These are phyloP conservation scores for Aspergillus arachidicola DNA, from an alignment of 2,329 filamentous ascomycete species.

Conservation along the genomic window DNA sequence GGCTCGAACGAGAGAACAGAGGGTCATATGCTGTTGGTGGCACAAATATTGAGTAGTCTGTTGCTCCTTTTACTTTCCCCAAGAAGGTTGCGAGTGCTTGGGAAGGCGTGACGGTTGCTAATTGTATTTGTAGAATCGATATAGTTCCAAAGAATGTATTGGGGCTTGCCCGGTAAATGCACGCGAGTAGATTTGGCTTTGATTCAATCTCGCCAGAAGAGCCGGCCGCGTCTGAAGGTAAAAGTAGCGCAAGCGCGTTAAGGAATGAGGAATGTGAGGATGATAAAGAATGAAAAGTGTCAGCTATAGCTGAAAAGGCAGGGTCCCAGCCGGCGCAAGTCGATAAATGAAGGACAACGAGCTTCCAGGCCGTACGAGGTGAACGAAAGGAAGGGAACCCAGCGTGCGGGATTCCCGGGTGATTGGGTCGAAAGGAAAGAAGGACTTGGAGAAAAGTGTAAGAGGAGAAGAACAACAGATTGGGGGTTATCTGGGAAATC, in stretches of 20 bases:
- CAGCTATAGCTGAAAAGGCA: conserved; percentile 16
- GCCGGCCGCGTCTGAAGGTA: conserved; percentile 13
- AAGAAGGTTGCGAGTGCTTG: background rate
- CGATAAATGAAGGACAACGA: conserved; percentile 42
- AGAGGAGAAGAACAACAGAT: conserved; percentile 1
- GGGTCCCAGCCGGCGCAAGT: conserved; percentile 24
- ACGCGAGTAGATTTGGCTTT: background rate
- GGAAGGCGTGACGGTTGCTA: background rate
- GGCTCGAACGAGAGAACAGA: background rate
- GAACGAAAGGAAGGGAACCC: conserved; percentile 15
- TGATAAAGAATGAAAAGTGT: conserved; percentile 23
- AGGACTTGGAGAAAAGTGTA: conserved; percentile 4
- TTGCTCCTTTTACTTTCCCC: background rate
- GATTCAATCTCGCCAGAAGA: background rate
- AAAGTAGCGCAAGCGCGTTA: conserved; percentile 24
- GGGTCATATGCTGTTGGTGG: background rate
- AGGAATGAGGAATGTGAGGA: conserved; percentile 22
- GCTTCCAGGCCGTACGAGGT: conserved; percentile 32
- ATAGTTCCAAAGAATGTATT: background rate
- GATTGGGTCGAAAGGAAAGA: conserved; percentile 6
- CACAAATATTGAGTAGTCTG: background rate
- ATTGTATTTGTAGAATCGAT: background rate
- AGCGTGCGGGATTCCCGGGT: conserved; percentile 1
- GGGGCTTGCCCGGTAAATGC: background rate
- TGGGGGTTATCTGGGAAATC: background rate